These are phyloP conservation scores for Irpex lacteus DNA, from an alignment of 1,284 basidiomycete genomes.

Conservation along the genomic window DNA sequence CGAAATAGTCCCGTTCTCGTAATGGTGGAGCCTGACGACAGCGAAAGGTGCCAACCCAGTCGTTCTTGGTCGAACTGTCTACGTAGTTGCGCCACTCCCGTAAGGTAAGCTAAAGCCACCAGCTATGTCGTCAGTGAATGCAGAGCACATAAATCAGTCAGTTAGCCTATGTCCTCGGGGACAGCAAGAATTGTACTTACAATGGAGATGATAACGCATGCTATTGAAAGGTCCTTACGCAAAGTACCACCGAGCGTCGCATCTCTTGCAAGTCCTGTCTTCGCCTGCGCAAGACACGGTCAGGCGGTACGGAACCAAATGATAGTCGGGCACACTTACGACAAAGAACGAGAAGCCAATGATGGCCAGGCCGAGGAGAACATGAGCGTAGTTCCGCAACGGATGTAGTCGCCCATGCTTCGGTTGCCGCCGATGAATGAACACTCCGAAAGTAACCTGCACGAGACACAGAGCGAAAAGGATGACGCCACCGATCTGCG, in stretches of 20 bases:
- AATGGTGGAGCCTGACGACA: slow-evolving; percentile 3
- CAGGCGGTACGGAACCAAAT: neutral
- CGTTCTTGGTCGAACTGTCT: slow-evolving; percentile 48
- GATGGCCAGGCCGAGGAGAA: slow-evolving; percentile 42
- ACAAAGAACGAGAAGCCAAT: slow-evolving; percentile 47
- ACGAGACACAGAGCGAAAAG: slow-evolving; percentile 52
- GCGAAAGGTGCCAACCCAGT: slow-evolving; percentile 25
- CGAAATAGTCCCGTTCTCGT: neutral
- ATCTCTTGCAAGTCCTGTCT: neutral
- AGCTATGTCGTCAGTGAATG: slow-evolving; percentile 28
- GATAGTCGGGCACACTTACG: slow-evolving; percentile 26
- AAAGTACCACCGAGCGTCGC: neutral
- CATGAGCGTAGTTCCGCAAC: slow-evolving; percentile 48
- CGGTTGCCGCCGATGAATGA: slow-evolving; percentile 46
- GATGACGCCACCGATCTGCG: slow-evolving; percentile 51
- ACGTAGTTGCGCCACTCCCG: slow-evolving; percentile 43
- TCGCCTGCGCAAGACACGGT: neutral
- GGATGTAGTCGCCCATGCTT: slow-evolving; percentile 39
- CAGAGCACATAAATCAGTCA: slow-evolving; percentile 4
- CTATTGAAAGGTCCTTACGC: neutral
- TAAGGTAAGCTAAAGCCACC: slow-evolving; percentile 41
- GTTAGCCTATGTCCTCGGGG: slow-evolving; percentile 1
- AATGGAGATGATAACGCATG: neutral
- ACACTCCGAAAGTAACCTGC: slow-evolving; percentile 54
- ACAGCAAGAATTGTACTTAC: neutral